Percentiles rank a stretch among this genome's conserved stretches.
Evolutionary conservation across 2,329 filamentous ascomycete species (phyloP).

Genomic region (Fusarium bactridioides): DNA sequence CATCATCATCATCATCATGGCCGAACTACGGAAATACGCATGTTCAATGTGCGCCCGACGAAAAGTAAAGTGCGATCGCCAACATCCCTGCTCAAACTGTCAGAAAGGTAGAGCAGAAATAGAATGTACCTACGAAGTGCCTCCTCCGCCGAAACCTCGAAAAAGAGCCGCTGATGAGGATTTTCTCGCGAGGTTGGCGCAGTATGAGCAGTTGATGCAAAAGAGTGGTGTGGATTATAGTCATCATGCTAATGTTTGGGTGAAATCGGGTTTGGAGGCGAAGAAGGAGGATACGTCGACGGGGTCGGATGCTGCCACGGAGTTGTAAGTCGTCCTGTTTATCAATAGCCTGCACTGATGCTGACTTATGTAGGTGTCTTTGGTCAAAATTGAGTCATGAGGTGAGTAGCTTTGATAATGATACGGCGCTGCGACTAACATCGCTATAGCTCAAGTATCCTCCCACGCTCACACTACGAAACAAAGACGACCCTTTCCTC

Average conservation of each 20-base stretch:
- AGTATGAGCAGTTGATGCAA: conserved; percentile 43
- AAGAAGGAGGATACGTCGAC: background rate
- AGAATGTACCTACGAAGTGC: conserved; percentile 38
- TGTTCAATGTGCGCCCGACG: conserved; percentile 34
- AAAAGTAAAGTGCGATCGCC: conserved; percentile 49
- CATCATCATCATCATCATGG: background rate
- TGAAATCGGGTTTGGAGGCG: conserved; percentile 21
- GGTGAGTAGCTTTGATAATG: background rate
- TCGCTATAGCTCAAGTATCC: conserved; percentile 36
- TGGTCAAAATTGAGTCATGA: conserved; percentile 34
- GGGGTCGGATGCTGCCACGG: background rate
- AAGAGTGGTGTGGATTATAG: conserved; percentile 38
- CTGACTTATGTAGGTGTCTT: conserved; percentile 9
- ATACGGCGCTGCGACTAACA: background rate
- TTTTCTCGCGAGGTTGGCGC: conserved; percentile 31
- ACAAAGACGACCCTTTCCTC: conserved; percentile 34
- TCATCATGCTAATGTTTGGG: conserved; percentile 36
- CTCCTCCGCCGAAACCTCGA: conserved; percentile 31
- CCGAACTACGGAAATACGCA: conserved; percentile 16
- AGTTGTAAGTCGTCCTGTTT: background rate
- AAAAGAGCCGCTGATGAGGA: conserved; percentile 43
- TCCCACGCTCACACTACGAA: conserved; percentile 22
- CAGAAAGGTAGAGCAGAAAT: conserved; percentile 42
- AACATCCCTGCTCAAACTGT: conserved; percentile 54
- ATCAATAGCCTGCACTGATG: fast-evolving